Evolutionary conservation across 2,329 filamentous ascomycete genomes (phyloP).

Genomic region (Hypoxylon sp.): DNA sequence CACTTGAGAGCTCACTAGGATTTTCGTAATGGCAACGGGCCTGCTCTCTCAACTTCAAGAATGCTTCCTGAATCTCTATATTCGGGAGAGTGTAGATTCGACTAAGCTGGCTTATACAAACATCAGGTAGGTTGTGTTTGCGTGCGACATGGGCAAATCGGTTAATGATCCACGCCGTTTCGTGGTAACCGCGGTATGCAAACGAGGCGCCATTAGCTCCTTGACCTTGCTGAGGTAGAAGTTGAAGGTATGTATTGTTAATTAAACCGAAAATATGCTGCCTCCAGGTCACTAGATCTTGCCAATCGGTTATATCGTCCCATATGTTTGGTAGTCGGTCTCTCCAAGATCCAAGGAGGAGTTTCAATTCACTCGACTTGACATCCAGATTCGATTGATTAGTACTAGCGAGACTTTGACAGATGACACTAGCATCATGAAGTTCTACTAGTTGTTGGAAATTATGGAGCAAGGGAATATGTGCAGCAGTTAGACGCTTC

Average conservation of each 20-base stretch:
- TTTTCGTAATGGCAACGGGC: constrained; percentile 99
- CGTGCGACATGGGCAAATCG: constrained; percentile 97
- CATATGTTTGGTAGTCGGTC: constrained; percentile 96
- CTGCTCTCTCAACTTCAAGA: constrained; percentile 97
- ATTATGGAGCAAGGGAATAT: constrained; percentile 94
- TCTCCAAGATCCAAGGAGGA: constrained; percentile 94
- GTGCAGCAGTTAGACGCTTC: constrained; percentile 90
- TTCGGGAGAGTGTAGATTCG: constrained; percentile 99
- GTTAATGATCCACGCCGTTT: constrained; percentile 99
- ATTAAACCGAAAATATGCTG: constrained; percentile 99
- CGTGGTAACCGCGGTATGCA: constrained; percentile 96
- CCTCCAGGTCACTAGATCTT: constrained; percentile 99
- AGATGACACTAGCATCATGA: constrained; percentile 97
- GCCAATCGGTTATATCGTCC: constrained; percentile 99
- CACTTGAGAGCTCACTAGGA: constrained; percentile 88
- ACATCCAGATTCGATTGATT: constrained; percentile 88
- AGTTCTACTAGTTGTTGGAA: constrained; percentile 98
- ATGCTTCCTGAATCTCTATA: constrained; percentile 99
- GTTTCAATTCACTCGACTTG: constrained; percentile 95
- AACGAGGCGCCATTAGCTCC: constrained; percentile 92
- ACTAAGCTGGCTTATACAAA: constrained; percentile 96
- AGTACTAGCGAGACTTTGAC: constrained; percentile 88
- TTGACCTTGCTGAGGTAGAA: constrained; percentile 84
- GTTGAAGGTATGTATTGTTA: constrained; percentile 90
- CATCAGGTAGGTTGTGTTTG: constrained; percentile 96